phyloP scores from a whole-genome alignment of 2,329 filamentous ascomycete genomes.

The Canariomyces notabilis region DNA sequence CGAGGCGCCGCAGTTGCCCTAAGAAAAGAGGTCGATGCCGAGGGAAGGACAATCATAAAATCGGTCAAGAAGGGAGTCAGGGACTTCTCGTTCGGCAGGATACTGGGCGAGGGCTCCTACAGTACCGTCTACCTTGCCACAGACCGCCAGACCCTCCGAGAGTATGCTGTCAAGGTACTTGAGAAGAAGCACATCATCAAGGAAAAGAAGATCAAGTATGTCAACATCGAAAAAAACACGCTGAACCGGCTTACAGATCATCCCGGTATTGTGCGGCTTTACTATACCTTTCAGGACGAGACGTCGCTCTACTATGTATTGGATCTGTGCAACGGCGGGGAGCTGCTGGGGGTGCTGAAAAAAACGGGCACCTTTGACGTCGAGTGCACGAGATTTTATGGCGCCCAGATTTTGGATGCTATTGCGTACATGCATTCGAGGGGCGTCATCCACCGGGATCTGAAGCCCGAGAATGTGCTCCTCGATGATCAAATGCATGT shows the following conservation, averaged over 20 bases:
- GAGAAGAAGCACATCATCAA: slow-evolving; percentile 99
- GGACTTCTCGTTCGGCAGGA: slow-evolving; percentile 88
- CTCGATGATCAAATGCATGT: slow-evolving; percentile 94
- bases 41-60: slow-evolving; percentile 73
- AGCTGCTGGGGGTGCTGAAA: slow-evolving; percentile 87
- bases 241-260: slow-evolving; percentile 94
- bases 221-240: slow-evolving; percentile 99
- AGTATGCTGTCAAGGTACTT: slow-evolving; percentile 96
- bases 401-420: slow-evolving; percentile 90
- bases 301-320: slow-evolving; percentile 94
- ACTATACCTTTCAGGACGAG: slow-evolving; percentile 98
- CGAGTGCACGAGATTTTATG: slow-evolving; percentile 91
- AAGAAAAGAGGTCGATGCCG: slow-evolving; percentile 77
- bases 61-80: slow-evolving; percentile 95
- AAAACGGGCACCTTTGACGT: slow-evolving; percentile 91
- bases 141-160: slow-evolving; percentile 87
- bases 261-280: slow-evolving; percentile 90
- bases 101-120: slow-evolving; percentile 94
- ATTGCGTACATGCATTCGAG: slow-evolving; percentile 98
- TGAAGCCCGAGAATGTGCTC: slow-evolving; percentile 96
- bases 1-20: slow-evolving; percentile 82
- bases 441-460: slow-evolving; percentile 90
- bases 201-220: slow-evolving; percentile 99
- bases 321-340: slow-evolving; percentile 86
- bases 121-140: slow-evolving; percentile 92